These are phyloP conservation scores for Pisolithus tinctorius DNA, from an alignment of 768 basidiomycete species.

Conservation along the genomic window DNA sequence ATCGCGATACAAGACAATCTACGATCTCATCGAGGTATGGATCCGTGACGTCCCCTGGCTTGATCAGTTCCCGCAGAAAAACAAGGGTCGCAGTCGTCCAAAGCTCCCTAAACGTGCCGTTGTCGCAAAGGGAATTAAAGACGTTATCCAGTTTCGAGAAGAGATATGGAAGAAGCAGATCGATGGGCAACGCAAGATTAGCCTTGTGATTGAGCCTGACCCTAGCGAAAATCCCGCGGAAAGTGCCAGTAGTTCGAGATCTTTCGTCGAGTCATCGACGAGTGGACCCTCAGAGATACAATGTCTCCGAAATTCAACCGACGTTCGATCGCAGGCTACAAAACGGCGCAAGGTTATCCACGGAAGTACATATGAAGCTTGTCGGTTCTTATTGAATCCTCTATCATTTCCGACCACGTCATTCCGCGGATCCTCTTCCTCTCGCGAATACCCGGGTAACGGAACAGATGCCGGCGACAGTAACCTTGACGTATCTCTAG, in stretches of 20 bases:
- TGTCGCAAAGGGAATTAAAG: constrained; percentile 61
- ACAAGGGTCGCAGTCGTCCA: constrained; percentile 32
- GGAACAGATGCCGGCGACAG: neutral
- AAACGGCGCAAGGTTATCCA: constrained; percentile 29
- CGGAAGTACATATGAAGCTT: constrained; percentile 37
- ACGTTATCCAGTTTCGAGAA: constrained; percentile 63
- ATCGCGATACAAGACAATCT: constrained; percentile 61
- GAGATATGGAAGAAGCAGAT: constrained; percentile 46
- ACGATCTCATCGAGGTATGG: constrained; percentile 53
- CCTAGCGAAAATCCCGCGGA: constrained; percentile 24
- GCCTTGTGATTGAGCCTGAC: constrained; percentile 33
- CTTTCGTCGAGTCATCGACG: neutral
- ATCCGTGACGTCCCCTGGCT: constrained; percentile 71
- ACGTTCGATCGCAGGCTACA: constrained; percentile 4
- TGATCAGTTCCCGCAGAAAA: constrained; percentile 42
- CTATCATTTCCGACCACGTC: constrained; percentile 27
- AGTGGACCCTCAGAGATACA: neutral
- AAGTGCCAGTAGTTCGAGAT: neutral
- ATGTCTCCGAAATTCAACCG: constrained; percentile 6
- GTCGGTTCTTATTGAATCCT: constrained; percentile 55
- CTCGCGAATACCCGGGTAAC: neutral
- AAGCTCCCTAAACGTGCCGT: constrained; percentile 57
- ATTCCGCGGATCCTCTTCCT: neutral
- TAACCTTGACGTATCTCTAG: constrained; percentile 26
- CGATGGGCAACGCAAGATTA: constrained; percentile 28